Conservation (phyloP, 2,329 filamentous ascomycete genomes). For the Esteya vermicola region DNA sequence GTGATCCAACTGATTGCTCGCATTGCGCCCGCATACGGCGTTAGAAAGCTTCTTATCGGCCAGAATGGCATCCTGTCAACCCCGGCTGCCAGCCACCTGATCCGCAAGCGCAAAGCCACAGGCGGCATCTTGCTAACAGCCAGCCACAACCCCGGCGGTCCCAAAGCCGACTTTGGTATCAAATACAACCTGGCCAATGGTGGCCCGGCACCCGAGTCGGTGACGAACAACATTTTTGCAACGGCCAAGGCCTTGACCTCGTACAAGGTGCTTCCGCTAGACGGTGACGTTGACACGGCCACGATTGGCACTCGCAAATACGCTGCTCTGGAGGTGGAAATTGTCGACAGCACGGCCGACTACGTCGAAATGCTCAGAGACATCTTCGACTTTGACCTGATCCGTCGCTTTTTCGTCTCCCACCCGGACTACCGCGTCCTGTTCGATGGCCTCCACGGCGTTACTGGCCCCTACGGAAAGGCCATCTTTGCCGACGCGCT, state of each 20-base stretch:
- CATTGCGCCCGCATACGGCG: slow-evolving; percentile 91
- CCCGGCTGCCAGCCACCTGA: slow-evolving; percentile 88
- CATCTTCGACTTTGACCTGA: slow-evolving; percentile 95
- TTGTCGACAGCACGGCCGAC: slow-evolving; percentile 85
- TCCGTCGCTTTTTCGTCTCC: slow-evolving; percentile 79
- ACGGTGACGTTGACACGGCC: slow-evolving; percentile 66
- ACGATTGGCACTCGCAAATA: slow-evolving; percentile 75
- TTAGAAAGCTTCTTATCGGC: slow-evolving; percentile 96
- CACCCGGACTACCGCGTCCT: slow-evolving; percentile 93
- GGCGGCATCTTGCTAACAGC: slow-evolving; percentile 94
- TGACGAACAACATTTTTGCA: slow-evolving; percentile 97
- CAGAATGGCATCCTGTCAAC: slow-evolving; percentile 95
- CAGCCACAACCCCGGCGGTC: slow-evolving; percentile 94
- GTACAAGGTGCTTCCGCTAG: slow-evolving; percentile 80
- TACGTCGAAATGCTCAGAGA: slow-evolving; percentile 94
- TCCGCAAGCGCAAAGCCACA: slow-evolving; percentile 86
- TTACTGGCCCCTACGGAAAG: slow-evolving; percentile 88
- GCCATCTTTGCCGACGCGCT: slow-evolving; percentile 94
- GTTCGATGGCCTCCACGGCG: slow-evolving; percentile 87
- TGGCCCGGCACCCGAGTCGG: slow-evolving; percentile 84
- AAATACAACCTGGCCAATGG: slow-evolving; percentile 99
- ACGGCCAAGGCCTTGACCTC: slow-evolving; percentile 77
- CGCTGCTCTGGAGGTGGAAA: slow-evolving; percentile 79
- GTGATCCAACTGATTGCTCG: slow-evolving; percentile 94
- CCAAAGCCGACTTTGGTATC: slow-evolving; percentile 93